Base-by-base conservation (phyloP, 228 moss, liverwort and hornwort genomes). In the Sphagnum fallax region DNA sequence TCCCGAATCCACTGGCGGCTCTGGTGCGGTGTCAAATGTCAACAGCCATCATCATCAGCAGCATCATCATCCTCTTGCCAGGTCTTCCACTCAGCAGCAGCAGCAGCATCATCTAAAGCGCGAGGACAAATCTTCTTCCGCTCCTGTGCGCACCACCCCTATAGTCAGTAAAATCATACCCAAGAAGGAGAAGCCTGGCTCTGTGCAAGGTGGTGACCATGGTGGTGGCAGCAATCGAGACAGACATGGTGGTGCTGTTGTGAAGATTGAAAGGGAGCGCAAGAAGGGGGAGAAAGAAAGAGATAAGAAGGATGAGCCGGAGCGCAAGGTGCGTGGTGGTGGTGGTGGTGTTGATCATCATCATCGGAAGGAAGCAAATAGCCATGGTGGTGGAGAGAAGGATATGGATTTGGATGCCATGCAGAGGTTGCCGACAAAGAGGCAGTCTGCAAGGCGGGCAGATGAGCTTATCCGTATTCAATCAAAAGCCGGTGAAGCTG, bases 391-490 rank as follows among this genome's bases (percentile, higher is more conserved):
- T 12, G 80, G 88, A 55, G 87, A 81, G 52, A 89, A 81, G 72
- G 89, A 90, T 47, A 89, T 81, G 70, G 90, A 95, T 70, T 81
- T 89, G 18, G 87, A 84, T 70, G 81, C 88, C 6, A 79, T 82
- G 66, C 91, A 89, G 75, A 82, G 88, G 83, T 66, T 82, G 52
- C 88, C 88, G 16, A 86, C 84, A 49, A 96, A 96, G 81, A 79
- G 92, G 67, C 89, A 83, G 75, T 92, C 91, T 63, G 93, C 93
- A 5, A 83, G 91, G 48, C 79, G 85, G 67, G 91, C 93, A 10
- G 89, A 85, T 72, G 89, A 93, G 76, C 81, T 89, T 67, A 93
- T 93, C 75, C 78, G 87, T 47, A 90, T 85, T 83, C 91, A 93
- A 76, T 90, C 88, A 47, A 90, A 78, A 74, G 87, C 76, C 47